Conservation (phyloP, 164 flowering plant species). For the Chimonanthus salicifolius region DNA sequence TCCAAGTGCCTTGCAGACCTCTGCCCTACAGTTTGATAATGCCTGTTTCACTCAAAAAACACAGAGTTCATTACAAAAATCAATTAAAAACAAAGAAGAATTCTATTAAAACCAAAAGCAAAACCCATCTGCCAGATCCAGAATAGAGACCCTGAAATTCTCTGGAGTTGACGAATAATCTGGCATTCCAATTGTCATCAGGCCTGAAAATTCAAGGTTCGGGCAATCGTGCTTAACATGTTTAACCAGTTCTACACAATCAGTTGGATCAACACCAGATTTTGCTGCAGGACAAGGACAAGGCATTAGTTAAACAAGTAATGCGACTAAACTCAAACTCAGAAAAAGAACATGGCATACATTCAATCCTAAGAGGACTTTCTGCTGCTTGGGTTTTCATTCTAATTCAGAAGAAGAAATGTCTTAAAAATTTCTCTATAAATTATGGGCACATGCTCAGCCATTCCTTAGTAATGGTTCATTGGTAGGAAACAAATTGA, state of each 20-base stretch:
- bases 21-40: conserved; percentile 63
- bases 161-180: conserved; percentile 92
- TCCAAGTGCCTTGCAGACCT: conserved; percentile 80
- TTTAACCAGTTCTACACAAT: conserved; percentile 62
- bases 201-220: conserved; percentile 76
- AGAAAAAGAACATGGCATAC: not conserved
- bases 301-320: not conserved
- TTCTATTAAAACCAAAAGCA: not conserved
- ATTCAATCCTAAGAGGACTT: too few species aligned
- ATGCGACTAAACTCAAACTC: not conserved
- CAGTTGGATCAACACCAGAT: conserved; percentile 77
- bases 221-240: conserved; percentile 63
- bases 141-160: conserved; percentile 64
- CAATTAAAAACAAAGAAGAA: not conserved
- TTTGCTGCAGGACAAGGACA: conserved; percentile 55
- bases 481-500: not conserved
- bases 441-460: not conserved
- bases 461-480: not conserved
- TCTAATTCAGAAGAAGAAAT: not conserved
- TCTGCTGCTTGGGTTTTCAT: not conserved
- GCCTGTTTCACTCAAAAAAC: conserved; percentile 35
- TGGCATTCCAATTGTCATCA: conserved; percentile 95
- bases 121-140: not conserved
- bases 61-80: not conserved
- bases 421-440: too few species aligned